phyloP scores from a whole-genome alignment of 2,329 filamentous ascomycete species.

The Massarina eburnea region DNA sequence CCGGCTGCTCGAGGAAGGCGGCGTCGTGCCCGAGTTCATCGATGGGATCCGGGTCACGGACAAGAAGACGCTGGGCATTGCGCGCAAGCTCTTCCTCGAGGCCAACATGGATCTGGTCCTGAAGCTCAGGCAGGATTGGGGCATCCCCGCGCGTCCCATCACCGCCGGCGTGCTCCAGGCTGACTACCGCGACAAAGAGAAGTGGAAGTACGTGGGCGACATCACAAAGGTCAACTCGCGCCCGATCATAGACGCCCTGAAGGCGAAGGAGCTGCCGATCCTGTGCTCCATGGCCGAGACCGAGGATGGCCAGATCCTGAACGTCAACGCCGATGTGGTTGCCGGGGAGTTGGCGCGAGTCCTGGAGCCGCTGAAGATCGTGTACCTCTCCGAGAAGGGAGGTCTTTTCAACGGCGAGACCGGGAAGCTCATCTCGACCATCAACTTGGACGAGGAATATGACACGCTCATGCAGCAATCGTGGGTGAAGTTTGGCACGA shows the following conservation, averaged over 20 bases:
- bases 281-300: constrained; percentile 96
- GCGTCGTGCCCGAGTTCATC: constrained; percentile 92
- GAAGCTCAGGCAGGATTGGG: constrained; percentile 78
- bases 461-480: constrained; percentile 88
- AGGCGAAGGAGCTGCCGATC: constrained; percentile 83
- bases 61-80: constrained; percentile 88
- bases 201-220: constrained; percentile 94
- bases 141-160: constrained; percentile 85
- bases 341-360: constrained; percentile 88
- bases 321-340: constrained; percentile 97
- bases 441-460: constrained; percentile 96
- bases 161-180: constrained; percentile 88
- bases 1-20: constrained; percentile 82
- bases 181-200: constrained; percentile 94
- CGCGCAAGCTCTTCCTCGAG: constrained; percentile 88
- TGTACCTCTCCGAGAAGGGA: constrained; percentile 98
- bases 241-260: constrained; percentile 88
- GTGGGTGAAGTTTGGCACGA: constrained; percentile 93
- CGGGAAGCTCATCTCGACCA: constrained; percentile 93
- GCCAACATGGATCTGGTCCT: constrained; percentile 94
- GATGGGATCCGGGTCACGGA: constrained; percentile 96
- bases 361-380: constrained; percentile 92
- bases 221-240: constrained; percentile 89
- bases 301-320: constrained; percentile 85
- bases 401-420: constrained; percentile 91